Evolutionary conservation across 768 basidiomycete species (phyloP), one percentile per base, ranked within the genome.

Genomic region (Naganishia randhawae): DNA sequence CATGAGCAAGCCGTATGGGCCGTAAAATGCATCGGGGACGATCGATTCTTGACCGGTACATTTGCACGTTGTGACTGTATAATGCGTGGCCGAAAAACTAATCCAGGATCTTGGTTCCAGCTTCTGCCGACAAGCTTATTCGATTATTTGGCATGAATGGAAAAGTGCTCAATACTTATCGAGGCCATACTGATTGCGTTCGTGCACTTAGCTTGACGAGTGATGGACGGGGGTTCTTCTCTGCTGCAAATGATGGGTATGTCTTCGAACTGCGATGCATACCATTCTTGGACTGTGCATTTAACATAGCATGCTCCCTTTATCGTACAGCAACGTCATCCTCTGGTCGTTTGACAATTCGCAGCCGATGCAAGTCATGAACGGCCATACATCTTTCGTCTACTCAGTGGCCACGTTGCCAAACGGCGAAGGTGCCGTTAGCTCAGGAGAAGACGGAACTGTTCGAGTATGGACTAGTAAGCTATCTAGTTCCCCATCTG

Each of bases 1-100:
- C 95, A 98, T 76, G 83, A 88, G 65, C 90, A 93, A 79, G 88
- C 95, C 9, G 94, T 98, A 1, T 96, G 93, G 93, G 90, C 92
- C 5, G 93, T 96, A 6, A 81, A 90, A 52, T 88, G 87, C 25
- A 81, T 97, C 32, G 87, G 87, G 45, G 86, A 88, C 63, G 86
- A 88, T 13, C 84, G 87, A 70, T 88, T 86, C 72, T 80, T 98
- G 73, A 96, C 94, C 48, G 93, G 92, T 91, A 70, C n/a, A 11
- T 14, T 5, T 19, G 29, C 11, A 22, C 29, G 7, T 41, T 39
- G 22, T 50, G 6, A 1, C 22, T 22, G 39, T 8, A 14, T 22
- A 22, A 2, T 3, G 17, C 25, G 3, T n/a, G 41, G 27, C 16
- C 13, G 45, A 22, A 7, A n/a, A 13, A 16, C 37, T 25, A 6